phyloP scores from a whole-genome alignment of 306 rosid genomes.

The Quillaja saponaria region DNA sequence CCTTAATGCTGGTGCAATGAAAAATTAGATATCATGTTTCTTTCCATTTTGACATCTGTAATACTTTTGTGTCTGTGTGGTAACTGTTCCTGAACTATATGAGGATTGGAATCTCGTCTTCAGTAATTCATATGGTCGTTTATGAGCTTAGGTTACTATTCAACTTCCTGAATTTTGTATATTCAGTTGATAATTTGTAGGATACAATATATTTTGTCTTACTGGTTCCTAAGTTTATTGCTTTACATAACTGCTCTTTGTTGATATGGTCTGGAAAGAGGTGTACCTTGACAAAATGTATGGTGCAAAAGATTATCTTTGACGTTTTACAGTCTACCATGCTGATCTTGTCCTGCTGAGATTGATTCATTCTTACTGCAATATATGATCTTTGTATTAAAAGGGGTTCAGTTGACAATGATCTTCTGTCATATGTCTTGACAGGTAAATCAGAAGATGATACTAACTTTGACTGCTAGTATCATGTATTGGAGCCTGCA shows the following conservation, averaged over 20 bases:
- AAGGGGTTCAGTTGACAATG: too few relatives aligned
- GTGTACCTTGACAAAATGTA: not conserved
- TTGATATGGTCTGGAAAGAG: not conserved
- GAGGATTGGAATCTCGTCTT: not conserved
- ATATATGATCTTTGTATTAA: too few relatives aligned
- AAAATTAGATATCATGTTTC: not conserved
- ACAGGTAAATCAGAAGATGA: conserved; percentile 97
- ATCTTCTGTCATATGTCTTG: conserved; percentile 7
- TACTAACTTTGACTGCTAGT: conserved; percentile 87
- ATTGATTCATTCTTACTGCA: too few relatives aligned
- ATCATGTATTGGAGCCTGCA: conserved; percentile 98
- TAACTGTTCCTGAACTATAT: conserved; percentile 6
- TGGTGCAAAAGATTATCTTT: conserved; percentile 6
- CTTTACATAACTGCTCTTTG: not conserved
- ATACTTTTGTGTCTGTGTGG: not conserved
- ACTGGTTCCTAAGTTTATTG: conserved; percentile 3
- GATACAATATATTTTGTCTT: not conserved
- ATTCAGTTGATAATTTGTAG: not conserved
- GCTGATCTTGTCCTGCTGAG: too few relatives aligned
- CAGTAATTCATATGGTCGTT: conserved; percentile 4
- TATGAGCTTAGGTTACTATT: not conserved
- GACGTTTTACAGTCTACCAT: not conserved
- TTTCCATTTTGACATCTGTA: not conserved
- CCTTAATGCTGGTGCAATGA: conserved; percentile 5
- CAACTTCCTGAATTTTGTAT: not conserved